Evolutionary conservation across 257 asterid genomes (phyloP), one percentile per base, ranked within the genome.

Genomic region (Solanum sejunctum): DNA sequence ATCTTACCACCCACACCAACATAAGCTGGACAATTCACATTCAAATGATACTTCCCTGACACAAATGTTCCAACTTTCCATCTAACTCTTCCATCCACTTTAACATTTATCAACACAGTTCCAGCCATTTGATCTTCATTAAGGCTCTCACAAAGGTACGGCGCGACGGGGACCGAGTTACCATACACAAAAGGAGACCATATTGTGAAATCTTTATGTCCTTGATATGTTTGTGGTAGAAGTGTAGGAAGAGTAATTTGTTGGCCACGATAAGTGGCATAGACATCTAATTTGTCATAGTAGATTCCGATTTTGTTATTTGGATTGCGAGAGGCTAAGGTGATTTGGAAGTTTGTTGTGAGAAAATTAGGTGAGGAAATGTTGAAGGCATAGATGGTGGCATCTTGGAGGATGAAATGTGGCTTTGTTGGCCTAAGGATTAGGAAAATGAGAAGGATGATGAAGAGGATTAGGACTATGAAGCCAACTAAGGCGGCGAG

Each of bases 171-270:
- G 4, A 92, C 91, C 8, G 85, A 18, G 86, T 82, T 28, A 0
- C 95, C 94, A 82, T 88, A 86, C 54, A 92, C 87, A 52, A 90
- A 90, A 79, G 95, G 95, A 41, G 95, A 90, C 94, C 95, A 92
- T 16, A 92, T 89, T 39, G 89, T 81, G 84, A 84, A 60, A 43
- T 92, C 95, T 52, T 89, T 91, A 87, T 92, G 93, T 8, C 93
- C 93, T 84, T 92, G 95, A 51, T 92, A 92, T 4, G 89, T 71
- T 7, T 87, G 10, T 8, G 92, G 93, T 10, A 92, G 84, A 52
- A 84, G 86, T 13, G 93, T 88, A 41, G 89, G 90, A 81, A 90
- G 91, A 39, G 94, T 92, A 83, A 92, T 88, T 63, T 92, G 94
- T 87, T 92, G 93, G 88, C 88, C 63, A 82, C 88, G 93, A 86